These are phyloP conservation scores for Garcia nutans DNA, from an alignment of 345 rosid genomes.

Conservation along the genomic window DNA sequence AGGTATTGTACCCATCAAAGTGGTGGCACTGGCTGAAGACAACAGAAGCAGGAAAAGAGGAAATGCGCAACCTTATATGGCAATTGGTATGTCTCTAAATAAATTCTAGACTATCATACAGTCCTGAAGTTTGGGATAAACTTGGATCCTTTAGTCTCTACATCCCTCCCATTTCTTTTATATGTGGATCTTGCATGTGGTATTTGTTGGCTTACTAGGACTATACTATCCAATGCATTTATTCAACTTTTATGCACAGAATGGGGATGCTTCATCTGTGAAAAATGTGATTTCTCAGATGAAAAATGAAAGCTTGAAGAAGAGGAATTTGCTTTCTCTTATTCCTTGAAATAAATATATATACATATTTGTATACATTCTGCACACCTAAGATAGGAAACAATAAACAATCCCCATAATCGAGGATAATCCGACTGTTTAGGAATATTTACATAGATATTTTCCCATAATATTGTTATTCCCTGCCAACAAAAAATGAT, in stretches of 20 bases:
- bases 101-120: slow-evolving; percentile 15
- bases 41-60: slow-evolving; percentile 75
- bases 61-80: slow-evolving; percentile 77
- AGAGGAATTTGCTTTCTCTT: too few species aligned
- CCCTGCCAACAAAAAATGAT: too few species aligned
- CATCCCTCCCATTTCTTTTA: background rate
- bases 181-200: background rate
- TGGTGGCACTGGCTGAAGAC: slow-evolving; percentile 99
- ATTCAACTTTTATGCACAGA: background rate
- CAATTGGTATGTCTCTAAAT: slow-evolving; percentile 60
- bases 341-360: too few species aligned
- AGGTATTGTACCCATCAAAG: slow-evolving; percentile 74
- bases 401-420: too few species aligned
- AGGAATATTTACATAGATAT: too few species aligned
- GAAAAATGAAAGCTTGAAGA: background rate
- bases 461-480: too few species aligned
- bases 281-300: background rate
- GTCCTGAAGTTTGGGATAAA: slow-evolving; percentile 15
- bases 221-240: background rate
- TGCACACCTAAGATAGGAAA: too few species aligned
- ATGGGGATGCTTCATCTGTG: too few species aligned
- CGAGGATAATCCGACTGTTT: too few species aligned
- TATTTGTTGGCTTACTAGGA: background rate
- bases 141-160: background rate
- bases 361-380: too few species aligned